Evolutionary conservation across 371 early-diverging fungal species (phyloP).

Genomic region (Rhizopus arrhizus): DNA sequence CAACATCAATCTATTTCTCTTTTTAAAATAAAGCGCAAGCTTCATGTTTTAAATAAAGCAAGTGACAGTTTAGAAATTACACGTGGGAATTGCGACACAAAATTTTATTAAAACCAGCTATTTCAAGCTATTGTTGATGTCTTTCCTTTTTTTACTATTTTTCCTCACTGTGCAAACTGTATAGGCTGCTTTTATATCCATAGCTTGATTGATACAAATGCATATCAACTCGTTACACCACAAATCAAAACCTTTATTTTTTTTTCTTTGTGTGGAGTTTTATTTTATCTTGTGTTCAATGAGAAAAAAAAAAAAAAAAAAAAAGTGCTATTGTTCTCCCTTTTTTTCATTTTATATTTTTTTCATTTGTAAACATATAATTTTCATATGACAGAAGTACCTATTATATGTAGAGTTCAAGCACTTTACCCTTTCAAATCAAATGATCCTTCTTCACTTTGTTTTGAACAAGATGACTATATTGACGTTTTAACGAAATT

Average conservation of each 20-base stretch:
- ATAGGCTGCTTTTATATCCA: not conserved
- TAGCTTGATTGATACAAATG: not conserved
- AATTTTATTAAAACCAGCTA: not conserved
- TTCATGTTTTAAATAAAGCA: not conserved
- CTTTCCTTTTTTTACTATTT: not conserved
- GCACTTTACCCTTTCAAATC: conserved; percentile 78
- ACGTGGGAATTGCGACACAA: conserved; percentile 2
- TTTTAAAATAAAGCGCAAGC: not conserved
- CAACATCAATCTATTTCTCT: not conserved
- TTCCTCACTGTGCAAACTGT: not conserved
- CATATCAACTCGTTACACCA: not conserved
- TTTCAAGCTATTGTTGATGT: not conserved
- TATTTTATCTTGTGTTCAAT: not conserved
- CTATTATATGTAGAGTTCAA: conserved; percentile 34
- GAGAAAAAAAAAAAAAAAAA: not conserved
- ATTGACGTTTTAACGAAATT: conserved; percentile 78
- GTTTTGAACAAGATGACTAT: conserved; percentile 73
- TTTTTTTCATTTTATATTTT: conserved; percentile 11
- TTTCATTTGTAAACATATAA: not conserved
- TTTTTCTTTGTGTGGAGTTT: not conserved
- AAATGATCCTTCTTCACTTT: conserved; percentile 66
- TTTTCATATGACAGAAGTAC: conserved; percentile 21
- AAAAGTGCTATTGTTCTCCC: not conserved
- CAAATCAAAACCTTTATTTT: not conserved
- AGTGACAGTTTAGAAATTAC: not conserved